Conservation (phyloP, 129 eudicot species). For the Silybum marianum region DNA sequence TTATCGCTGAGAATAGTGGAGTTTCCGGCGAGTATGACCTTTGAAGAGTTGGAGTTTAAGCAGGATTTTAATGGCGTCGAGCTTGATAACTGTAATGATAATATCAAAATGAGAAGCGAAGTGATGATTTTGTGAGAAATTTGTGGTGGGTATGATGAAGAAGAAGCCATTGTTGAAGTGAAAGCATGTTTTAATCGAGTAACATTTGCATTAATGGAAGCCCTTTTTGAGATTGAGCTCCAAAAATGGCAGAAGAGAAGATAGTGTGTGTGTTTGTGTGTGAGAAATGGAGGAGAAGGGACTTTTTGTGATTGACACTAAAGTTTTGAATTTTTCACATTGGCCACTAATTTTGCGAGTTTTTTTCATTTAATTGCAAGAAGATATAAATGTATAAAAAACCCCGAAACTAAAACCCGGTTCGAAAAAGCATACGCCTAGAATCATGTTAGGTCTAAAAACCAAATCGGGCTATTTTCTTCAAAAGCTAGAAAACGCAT, state of each 20-base stretch:
- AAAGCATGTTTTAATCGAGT: constrained; percentile 17
- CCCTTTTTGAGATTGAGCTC: neutral
- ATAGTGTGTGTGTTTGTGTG: constrained; percentile 21
- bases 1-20: constrained; percentile 52
- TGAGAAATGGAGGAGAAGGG: constrained; percentile 20
- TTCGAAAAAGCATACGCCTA: too few relatives aligned
- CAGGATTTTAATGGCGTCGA: constrained; percentile 16
- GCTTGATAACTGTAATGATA: neutral
- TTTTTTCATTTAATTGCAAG: too few relatives aligned
- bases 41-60: constrained; percentile 24
- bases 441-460: too few relatives aligned
- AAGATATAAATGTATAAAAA: too few relatives aligned
- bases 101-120: neutral
- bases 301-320: neutral
- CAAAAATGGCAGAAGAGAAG: constrained; percentile 26
- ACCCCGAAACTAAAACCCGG: too few relatives aligned
- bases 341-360: neutral
- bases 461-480: too few relatives aligned
- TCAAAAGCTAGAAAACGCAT: too few relatives aligned
- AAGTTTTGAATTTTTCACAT: neutral
- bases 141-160: constrained; percentile 1
- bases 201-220: constrained; percentile 23
- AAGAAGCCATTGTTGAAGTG: constrained; percentile 18
- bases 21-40: constrained; percentile 47
- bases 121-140: constrained; percentile 15